Base-by-base conservation (phyloP, 257 asterid genomes). In the Nicotiana noctiflora region DNA sequence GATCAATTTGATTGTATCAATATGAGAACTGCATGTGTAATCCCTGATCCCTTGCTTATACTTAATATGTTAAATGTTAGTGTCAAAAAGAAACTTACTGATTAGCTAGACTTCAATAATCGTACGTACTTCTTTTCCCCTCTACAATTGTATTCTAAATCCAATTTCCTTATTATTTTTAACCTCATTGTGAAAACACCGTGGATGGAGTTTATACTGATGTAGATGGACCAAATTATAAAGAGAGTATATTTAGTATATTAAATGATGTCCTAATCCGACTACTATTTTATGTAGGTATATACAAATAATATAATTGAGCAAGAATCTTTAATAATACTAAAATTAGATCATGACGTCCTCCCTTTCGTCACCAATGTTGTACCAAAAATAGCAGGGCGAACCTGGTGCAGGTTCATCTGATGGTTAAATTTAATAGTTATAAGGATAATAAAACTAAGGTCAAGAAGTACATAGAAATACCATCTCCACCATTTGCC, bases 291-390 rank as follows among this genome's bases (percentile, higher is more conserved):
- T 23, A 72, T 74, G 27, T 14, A 6, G 40, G 40, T 21, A 1
- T 27, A 27, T 27, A 74, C 23, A 74, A 74, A 49, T 23, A 46
- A 23, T 23, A 23, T 23, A 23, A 13, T 6, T 17, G 6, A 4
- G 4, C 57, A 72, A 46, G 61, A 37, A 37, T 72, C 21, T 72
- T 72, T 14, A 23, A 34, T 49, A 51, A 11, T 13, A 46, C 15
- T 49, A 49, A 72, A 72, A 23, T 49, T 64, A 46, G 78, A 23
- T 72, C 61, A 49, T 74, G 78, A 74, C 78, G 2, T 74, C 61
- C 23, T 49, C 14, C 15, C 78, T 49, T 74, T 23, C 61, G 4
- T 74, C 79, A 74, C 9, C 61, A 49, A 27, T 49, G 6, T 61
- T 74, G 7, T 21, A 74, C 60, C 2, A 13, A 49, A 46, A 72